These are phyloP conservation scores for Phytophthora uliginosa DNA, from an alignment of 352 stramenopile genomes.

Conservation along the genomic window DNA sequence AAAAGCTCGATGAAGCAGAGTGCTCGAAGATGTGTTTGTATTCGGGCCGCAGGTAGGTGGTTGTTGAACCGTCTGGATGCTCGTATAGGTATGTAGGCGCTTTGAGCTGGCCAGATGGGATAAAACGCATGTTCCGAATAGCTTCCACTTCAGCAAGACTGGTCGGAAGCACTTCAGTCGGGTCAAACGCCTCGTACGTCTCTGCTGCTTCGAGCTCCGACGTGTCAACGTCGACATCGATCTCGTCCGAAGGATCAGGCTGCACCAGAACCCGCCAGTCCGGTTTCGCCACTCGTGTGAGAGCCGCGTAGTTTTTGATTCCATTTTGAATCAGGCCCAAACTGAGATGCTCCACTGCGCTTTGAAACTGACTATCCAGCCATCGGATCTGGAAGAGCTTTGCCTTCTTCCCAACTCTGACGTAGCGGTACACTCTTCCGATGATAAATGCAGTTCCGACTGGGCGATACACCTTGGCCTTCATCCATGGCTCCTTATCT, in stretches of 20 bases:
- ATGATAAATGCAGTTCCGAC: slow-evolving; percentile 11
- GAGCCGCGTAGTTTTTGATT: slow-evolving; percentile 8
- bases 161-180: not conserved
- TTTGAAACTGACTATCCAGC: slow-evolving; percentile 12
- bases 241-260: slow-evolving; percentile 1
- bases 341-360: not conserved
- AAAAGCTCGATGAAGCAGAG: not conserved
- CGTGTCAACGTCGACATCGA: not conserved
- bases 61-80: not conserved
- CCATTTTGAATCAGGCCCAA: slow-evolving; percentile 10
- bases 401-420: not conserved
- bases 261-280: slow-evolving; percentile 1
- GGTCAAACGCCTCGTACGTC: slow-evolving; percentile 4
- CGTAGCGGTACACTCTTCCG: not conserved
- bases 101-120: not conserved
- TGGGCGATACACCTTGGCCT: not conserved
- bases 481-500: not conserved
- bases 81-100: not conserved
- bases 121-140: not conserved
- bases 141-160: not conserved
- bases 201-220: slow-evolving; percentile 4
- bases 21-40: not conserved
- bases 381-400: slow-evolving; percentile 3
- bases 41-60: not conserved
- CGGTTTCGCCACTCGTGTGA: not conserved